Evolutionary conservation across 179 eudicot species (phyloP).

Genomic region (Carnegiea gigantea): DNA sequence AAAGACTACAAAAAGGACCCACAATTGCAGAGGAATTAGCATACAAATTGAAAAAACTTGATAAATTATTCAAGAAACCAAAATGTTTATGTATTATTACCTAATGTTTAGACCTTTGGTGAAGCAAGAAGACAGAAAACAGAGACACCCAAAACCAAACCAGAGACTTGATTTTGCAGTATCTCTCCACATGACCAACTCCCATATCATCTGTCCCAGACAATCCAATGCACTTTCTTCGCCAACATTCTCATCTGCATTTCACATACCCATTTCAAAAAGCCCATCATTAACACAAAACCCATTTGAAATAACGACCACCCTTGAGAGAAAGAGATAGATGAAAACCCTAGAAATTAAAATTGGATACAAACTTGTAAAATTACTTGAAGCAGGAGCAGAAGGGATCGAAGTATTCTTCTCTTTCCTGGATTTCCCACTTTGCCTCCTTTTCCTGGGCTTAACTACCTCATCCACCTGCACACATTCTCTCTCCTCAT

Average conservation of each 20-base stretch:
- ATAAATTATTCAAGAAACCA: neutral
- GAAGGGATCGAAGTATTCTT: slow-evolving; percentile 39
- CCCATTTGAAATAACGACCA: neutral
- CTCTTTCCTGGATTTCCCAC: slow-evolving; percentile 58
- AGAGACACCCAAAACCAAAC: slow-evolving; percentile 94
- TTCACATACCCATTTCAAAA: slow-evolving; percentile 12
- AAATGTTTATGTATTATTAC: slow-evolving; percentile 30
- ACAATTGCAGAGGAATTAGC: neutral
- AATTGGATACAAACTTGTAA: neutral
- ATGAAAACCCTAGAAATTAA: neutral
- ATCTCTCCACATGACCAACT: slow-evolving; percentile 85
- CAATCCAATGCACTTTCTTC: slow-evolving; percentile 58
- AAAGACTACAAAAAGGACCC: slow-evolving; percentile 40
- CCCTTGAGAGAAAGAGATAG: neutral
- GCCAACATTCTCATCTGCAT: slow-evolving; percentile 39
- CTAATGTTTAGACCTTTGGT: slow-evolving; percentile 67
- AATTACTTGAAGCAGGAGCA: slow-evolving; percentile 49
- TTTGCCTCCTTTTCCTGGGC: slow-evolving; percentile 52
- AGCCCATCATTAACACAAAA: neutral
- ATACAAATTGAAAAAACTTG: neutral
- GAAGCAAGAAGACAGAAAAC: slow-evolving; percentile 85
- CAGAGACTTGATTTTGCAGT: slow-evolving; percentile 89
- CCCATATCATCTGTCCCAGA: slow-evolving; percentile 52
- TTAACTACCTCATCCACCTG: slow-evolving; percentile 49
- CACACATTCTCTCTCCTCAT: slow-evolving; percentile 58